These are phyloP conservation scores for Sanghuangporus baumii DNA, from an alignment of 1,284 basidiomycete genomes.

Conservation along the genomic window DNA sequence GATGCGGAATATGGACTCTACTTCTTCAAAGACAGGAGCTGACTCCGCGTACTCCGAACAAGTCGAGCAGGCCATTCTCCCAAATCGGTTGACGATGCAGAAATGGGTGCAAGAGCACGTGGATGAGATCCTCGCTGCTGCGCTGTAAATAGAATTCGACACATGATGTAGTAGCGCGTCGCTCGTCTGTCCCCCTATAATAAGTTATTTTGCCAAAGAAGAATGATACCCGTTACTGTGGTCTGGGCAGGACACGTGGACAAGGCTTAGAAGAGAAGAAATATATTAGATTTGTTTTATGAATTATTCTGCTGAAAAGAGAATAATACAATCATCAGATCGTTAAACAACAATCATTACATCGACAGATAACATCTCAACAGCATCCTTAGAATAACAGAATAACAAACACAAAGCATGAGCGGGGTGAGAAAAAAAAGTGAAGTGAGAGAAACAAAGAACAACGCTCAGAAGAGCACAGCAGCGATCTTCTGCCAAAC, in stretches of 20 bases:
- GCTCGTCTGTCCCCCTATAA: neutral
- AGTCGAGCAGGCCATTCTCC: neutral
- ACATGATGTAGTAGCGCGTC: neutral
- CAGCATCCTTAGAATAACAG: neutral
- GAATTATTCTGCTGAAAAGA: too few relatives aligned
- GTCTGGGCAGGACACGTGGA: too few relatives aligned
- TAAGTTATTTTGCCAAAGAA: too few relatives aligned
- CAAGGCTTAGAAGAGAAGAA: too few relatives aligned
- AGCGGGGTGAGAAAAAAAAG: neutral
- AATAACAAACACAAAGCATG: neutral
- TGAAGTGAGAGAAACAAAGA: neutral
- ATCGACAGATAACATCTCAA: neutral
- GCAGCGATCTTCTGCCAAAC: conserved; percentile 34
- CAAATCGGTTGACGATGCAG: neutral
- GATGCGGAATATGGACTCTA: neutral
- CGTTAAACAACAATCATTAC: too few relatives aligned
- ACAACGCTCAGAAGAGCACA: conserved; percentile 31
- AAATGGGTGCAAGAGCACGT: neutral
- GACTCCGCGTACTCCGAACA: neutral
- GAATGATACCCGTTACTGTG: too few relatives aligned
- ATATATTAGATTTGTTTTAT: too few relatives aligned
- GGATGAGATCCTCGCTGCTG: neutral
- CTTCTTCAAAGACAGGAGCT: neutral
- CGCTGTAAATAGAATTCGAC: neutral
- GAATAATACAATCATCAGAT: too few relatives aligned